A percentile compares a stretch with the other conserved stretches of the same genome.
Conservation (phyloP, 148 eudicot genomes). For the Fagopyrum homotropicum region DNA sequence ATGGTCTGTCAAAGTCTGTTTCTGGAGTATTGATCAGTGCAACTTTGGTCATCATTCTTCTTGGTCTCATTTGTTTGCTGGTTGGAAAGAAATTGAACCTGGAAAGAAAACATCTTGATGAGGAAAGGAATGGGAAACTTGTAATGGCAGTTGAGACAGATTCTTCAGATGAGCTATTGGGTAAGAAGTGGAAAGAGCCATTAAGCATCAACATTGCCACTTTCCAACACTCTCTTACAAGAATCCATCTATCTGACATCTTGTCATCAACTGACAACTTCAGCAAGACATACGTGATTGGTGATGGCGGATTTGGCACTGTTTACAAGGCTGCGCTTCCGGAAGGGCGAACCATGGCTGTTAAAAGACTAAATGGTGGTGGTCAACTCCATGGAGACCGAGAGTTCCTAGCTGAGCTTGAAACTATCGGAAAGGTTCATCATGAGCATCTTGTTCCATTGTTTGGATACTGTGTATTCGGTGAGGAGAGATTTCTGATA, state of each 20-base stretch:
- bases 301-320: conserved; percentile 93
- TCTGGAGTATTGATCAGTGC: conserved; percentile 44
- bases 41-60: conserved; percentile 29
- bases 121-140: conserved; percentile 31
- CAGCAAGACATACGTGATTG: conserved; percentile 78
- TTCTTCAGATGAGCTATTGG: conserved; percentile 39
- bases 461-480: conserved; percentile 72
- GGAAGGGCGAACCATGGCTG: conserved; percentile 61
- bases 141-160: conserved; percentile 27
- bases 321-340: conserved; percentile 71
- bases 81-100: conserved; percentile 33
- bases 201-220: conserved; percentile 87
- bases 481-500: conserved; percentile 73
- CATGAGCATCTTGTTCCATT: conserved; percentile 75
- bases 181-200: conserved; percentile 68
- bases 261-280: conserved; percentile 77
- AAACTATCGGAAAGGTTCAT: conserved; percentile 85
- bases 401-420: conserved; percentile 87
- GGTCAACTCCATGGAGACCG: conserved; percentile 65
- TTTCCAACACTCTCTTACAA: conserved; percentile 64
- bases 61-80: conserved; percentile 29
- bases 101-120: conserved; percentile 23
- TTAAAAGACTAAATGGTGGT: conserved; percentile 57
- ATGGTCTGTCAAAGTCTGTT: conserved; percentile 32
- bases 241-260: conserved; percentile 60